These are phyloP conservation scores for Bretschneidera sinensis DNA, from an alignment of 345 rosid genomes.

Conservation along the genomic window DNA sequence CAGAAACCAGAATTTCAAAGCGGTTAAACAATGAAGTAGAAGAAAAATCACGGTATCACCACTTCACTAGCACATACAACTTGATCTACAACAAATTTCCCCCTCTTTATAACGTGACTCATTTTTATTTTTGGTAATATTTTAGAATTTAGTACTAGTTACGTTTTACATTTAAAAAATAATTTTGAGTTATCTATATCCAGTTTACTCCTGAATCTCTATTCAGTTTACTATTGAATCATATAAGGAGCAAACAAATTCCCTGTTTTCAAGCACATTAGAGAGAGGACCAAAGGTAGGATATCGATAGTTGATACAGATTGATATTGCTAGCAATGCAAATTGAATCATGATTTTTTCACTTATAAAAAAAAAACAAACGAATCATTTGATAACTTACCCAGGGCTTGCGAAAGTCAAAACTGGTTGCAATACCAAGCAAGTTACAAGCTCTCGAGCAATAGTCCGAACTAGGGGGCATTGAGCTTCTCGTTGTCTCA, in stretches of 20 bases:
- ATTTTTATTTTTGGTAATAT: too few species aligned
- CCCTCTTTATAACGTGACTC: too few species aligned
- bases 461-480: conserved; percentile 83
- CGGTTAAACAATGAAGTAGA: too few species aligned
- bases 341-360: too few species aligned
- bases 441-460: conserved; percentile 93
- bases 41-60: too few species aligned
- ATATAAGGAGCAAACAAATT: background rate
- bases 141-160: too few species aligned
- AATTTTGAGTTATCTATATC: background rate
- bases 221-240: too few species aligned
- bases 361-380: conserved; percentile 6
- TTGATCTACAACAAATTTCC: too few species aligned
- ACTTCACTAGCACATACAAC: too few species aligned
- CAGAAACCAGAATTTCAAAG: too few species aligned
- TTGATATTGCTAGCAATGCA: too few species aligned
- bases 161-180: too few species aligned
- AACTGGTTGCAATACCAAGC: conserved; percentile 89
- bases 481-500: conserved; percentile 90
- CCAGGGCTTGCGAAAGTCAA: conserved; percentile 75
- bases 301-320: background rate
- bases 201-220: background rate
- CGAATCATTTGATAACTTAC: conserved; percentile 41
- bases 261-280: background rate
- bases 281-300: background rate